phyloP scores from a whole-genome alignment of 2,329 filamentous ascomycete genomes.

The Metarhizium robertsii region DNA sequence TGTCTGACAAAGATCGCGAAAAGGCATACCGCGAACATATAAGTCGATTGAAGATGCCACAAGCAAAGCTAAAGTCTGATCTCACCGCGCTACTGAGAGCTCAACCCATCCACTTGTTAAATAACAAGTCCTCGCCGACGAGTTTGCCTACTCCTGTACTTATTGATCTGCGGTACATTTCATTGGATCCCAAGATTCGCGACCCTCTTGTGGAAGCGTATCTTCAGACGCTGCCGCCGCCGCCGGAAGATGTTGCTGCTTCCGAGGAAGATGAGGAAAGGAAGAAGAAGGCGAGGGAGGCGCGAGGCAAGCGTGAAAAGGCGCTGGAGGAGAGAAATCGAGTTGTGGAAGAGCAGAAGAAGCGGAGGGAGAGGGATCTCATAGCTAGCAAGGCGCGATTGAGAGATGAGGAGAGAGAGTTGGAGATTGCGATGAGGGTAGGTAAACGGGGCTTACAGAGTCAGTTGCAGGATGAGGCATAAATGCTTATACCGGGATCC shows the following conservation, averaged over 20 bases:
- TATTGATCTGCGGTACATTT: slow-evolving; percentile 60
- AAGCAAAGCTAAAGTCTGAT: slow-evolving; percentile 59
- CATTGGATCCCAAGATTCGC: slow-evolving; percentile 49
- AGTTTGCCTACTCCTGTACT: slow-evolving; percentile 54
- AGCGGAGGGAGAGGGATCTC: slow-evolving; percentile 47
- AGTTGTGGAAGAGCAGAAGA: slow-evolving; percentile 53
- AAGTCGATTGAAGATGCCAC: slow-evolving; percentile 54
- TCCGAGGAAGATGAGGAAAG: slow-evolving; percentile 39
- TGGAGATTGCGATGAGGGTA: slow-evolving; percentile 60
- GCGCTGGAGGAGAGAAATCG: slow-evolving; percentile 58
- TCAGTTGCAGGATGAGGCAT: slow-evolving; percentile 36
- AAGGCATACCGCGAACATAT: slow-evolving; percentile 72
- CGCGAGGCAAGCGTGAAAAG: slow-evolving; percentile 50
- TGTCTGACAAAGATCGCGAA: slow-evolving; percentile 69
- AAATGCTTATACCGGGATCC: slow-evolving; percentile 1
- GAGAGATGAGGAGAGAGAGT: slow-evolving; percentile 56
- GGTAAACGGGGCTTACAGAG: slow-evolving; percentile 56
- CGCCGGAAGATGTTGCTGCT: slow-evolving; percentile 36
- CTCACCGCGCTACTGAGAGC: slow-evolving; percentile 55
- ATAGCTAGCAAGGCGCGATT: slow-evolving; percentile 51
- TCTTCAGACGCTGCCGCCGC: slow-evolving; percentile 52
- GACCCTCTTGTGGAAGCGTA: slow-evolving; percentile 58
- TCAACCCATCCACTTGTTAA: slow-evolving; percentile 48
- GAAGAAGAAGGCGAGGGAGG: slow-evolving; percentile 37
- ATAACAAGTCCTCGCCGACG: slow-evolving; percentile 47